Evolutionary conservation across 2,329 filamentous ascomycete genomes (phyloP).

Genomic region (Colletotrichum sansevieriae): DNA sequence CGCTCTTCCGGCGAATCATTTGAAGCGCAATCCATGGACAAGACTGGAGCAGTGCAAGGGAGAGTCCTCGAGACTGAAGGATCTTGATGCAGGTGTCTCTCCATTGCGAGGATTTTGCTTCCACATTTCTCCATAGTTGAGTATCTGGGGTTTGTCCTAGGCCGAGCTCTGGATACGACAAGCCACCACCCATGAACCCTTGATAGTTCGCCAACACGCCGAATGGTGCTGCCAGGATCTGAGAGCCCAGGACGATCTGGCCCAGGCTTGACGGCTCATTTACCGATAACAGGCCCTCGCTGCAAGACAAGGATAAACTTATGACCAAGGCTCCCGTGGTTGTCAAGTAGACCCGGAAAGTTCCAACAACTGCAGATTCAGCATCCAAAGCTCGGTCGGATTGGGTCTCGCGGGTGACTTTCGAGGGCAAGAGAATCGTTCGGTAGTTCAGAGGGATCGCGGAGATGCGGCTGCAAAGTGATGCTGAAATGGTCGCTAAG

Average conservation of each 20-base stretch:
- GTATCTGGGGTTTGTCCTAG: slow-evolving; percentile 66
- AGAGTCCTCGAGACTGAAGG: slow-evolving; percentile 64
- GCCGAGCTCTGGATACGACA: slow-evolving; percentile 51
- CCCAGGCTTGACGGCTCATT: slow-evolving; percentile 58
- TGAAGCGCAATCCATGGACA: slow-evolving; percentile 66
- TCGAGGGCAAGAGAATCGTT: slow-evolving; percentile 59
- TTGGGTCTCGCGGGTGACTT: slow-evolving; percentile 34
- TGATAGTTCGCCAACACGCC: slow-evolving; percentile 62
- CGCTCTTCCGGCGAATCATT: slow-evolving; percentile 59
- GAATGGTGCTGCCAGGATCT: slow-evolving; percentile 68
- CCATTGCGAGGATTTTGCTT: slow-evolving; percentile 60
- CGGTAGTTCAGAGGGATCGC: slow-evolving; percentile 67
- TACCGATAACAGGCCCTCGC: slow-evolving; percentile 61
- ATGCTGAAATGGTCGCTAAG: slow-evolving; percentile 62
- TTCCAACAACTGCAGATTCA: slow-evolving; percentile 51
- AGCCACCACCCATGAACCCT: slow-evolving; percentile 51
- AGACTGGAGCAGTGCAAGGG: slow-evolving; percentile 56
- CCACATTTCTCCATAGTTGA: slow-evolving; percentile 59
- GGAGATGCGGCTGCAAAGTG: slow-evolving; percentile 62
- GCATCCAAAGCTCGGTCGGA: slow-evolving; percentile 21
- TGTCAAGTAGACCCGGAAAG: slow-evolving; percentile 67
- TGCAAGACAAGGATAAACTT: slow-evolving; percentile 61
- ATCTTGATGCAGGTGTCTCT: slow-evolving; percentile 64
- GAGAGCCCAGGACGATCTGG: slow-evolving; percentile 56
- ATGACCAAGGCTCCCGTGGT: slow-evolving; percentile 68